These are phyloP conservation scores for Taphrina deformans DNA, from an alignment of 1,139 yeast genomes.

Conservation along the genomic window DNA sequence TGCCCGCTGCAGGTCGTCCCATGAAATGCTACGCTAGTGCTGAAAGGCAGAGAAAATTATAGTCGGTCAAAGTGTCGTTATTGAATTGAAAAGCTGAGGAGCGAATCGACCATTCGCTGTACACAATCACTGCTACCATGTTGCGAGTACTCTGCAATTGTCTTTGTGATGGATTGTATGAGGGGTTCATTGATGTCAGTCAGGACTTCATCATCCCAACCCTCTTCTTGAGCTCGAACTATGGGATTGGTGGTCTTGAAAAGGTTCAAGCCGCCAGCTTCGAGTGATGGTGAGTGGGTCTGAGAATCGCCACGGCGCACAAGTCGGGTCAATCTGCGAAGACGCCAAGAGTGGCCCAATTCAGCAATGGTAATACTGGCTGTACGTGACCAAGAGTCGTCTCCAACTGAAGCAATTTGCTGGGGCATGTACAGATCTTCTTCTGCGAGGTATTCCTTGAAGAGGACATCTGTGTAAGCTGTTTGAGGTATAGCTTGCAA, in stretches of 20 bases:
- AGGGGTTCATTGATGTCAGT: conserved; percentile 21
- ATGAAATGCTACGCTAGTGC: background rate
- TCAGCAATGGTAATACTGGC: conserved; percentile 26
- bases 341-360: conserved; percentile 22
- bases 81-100: background rate
- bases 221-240: background rate
- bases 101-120: conserved; percentile 1
- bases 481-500: conserved; percentile 19
- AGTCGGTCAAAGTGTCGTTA: background rate
- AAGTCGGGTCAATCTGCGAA: conserved; percentile 22
- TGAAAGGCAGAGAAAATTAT: background rate
- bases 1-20: background rate
- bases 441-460: conserved; percentile 19
- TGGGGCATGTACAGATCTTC: conserved; percentile 11
- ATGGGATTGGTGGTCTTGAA: background rate
- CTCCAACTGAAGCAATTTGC: background rate
- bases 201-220: conserved; percentile 25
- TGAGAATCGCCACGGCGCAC: background rate
- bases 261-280: background rate
- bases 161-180: background rate
- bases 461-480: background rate
- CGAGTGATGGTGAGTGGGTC: background rate
- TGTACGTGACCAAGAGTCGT: conserved; percentile 1
- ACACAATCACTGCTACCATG: background rate
- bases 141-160: background rate